Conservation (phyloP, 2,329 filamentous ascomycete genomes). For the Zopfia rhizophila region DNA sequence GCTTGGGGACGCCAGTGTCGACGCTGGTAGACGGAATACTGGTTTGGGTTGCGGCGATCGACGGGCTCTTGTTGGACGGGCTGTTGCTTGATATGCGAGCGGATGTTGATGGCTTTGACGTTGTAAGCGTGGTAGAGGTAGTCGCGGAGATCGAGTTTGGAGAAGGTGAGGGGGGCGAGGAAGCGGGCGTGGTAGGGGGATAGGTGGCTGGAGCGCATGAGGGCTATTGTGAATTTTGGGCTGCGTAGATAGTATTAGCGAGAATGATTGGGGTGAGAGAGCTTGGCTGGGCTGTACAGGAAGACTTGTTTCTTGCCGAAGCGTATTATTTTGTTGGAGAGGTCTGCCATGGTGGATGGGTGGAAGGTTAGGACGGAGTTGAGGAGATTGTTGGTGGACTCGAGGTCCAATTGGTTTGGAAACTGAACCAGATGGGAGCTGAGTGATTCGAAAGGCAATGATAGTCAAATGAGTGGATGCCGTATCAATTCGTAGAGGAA, state of each 20-base stretch:
- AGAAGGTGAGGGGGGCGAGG: slow-evolving; percentile 88
- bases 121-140: slow-evolving; percentile 90
- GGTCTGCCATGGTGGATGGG: slow-evolving; percentile 35
- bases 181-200: slow-evolving; percentile 88
- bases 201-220: slow-evolving; percentile 77
- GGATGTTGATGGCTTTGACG: slow-evolving; percentile 74
- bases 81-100: slow-evolving; percentile 81
- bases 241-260: slow-evolving; percentile 59
- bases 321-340: slow-evolving; percentile 44
- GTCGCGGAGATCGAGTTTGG: slow-evolving; percentile 95
- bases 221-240: slow-evolving; percentile 81
- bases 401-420: no score
- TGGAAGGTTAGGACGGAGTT: no score
- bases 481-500: no score
- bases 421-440: no score
- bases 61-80: slow-evolving; percentile 70
- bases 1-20: slow-evolving; percentile 75
- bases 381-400: no score
- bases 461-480: no score
- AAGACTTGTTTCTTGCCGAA: slow-evolving; percentile 59
- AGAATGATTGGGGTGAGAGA: background rate
- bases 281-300: slow-evolving; percentile 50
- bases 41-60: slow-evolving; percentile 53
- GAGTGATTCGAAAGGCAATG: no score
- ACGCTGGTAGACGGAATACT: slow-evolving; percentile 57